phyloP scores from a whole-genome alignment of 1,284 basidiomycete genomes.

The Cryptococcus sp. region DNA sequence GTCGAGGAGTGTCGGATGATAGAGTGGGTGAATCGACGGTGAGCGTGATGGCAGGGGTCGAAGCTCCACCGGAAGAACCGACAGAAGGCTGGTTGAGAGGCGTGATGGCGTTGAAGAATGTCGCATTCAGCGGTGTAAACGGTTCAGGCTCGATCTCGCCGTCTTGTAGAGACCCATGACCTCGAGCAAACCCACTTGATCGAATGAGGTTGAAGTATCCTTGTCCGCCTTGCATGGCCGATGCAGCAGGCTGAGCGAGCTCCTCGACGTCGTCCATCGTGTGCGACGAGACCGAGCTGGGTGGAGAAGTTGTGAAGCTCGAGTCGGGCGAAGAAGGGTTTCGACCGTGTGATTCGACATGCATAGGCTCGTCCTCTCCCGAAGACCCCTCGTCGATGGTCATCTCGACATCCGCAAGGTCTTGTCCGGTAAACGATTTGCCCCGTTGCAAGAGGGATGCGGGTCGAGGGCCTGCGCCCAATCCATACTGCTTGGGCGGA shows the following conservation, averaged over 20 bases:
- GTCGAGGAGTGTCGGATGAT: not conserved
- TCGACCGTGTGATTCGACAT: not conserved
- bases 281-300: constrained; percentile 6
- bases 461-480: constrained; percentile 23
- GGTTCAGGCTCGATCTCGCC: constrained; percentile 8
- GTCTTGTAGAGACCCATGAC: not conserved
- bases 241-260: not conserved
- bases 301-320: constrained; percentile 3
- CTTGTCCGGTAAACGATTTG: constrained; percentile 35
- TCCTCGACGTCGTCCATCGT: not conserved
- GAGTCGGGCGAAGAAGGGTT: constrained; percentile 4
- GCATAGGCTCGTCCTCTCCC: not conserved
- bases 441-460: constrained; percentile 36
- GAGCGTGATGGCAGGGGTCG: constrained; percentile 14
- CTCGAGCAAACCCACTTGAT: not conserved
- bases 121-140: constrained; percentile 11
- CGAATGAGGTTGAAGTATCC: not conserved
- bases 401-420: constrained; percentile 7
- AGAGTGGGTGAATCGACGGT: constrained; percentile 10
- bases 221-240: not conserved
- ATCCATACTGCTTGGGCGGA: not conserved
- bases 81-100: not conserved
- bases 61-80: not conserved
- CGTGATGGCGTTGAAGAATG: constrained; percentile 6
- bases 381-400: not conserved